Conservation (phyloP, 2,329 filamentous ascomycete genomes). For the Aspergillus aculeatus region DNA sequence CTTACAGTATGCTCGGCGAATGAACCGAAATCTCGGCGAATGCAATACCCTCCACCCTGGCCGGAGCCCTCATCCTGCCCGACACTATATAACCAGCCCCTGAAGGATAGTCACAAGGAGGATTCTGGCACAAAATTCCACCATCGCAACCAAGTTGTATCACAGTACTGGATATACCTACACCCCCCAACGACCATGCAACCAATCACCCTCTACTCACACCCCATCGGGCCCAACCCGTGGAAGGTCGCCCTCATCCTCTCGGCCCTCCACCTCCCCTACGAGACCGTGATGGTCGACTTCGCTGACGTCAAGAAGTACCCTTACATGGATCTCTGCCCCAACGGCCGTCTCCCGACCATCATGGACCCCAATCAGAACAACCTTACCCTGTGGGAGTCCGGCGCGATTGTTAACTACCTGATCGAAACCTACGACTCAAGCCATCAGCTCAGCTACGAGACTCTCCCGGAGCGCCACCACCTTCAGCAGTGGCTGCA, state of each 20-base stretch:
- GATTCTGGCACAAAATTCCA: too few species aligned
- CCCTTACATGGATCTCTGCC: conserved; percentile 20
- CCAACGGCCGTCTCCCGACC: conserved; percentile 31
- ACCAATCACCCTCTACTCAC: conserved; percentile 11
- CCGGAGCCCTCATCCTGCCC: neutral
- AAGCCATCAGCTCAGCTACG: conserved; percentile 34
- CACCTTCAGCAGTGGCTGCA: conserved; percentile 47
- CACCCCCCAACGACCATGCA: neutral
- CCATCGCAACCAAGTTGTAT: too few species aligned
- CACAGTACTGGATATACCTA: too few species aligned
- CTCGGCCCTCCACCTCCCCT: conserved; percentile 28
- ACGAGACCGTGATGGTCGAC: conserved; percentile 18
- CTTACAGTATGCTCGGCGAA: neutral
- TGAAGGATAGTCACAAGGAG: too few species aligned
- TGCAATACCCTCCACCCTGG: neutral
- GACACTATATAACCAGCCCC: neutral
- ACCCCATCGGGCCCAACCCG: conserved; percentile 19
- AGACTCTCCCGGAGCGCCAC: conserved; percentile 40
- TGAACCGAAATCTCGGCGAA: neutral
- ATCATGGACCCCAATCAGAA: conserved; percentile 32
- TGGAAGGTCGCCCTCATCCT: conserved; percentile 31
- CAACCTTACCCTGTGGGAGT: conserved; percentile 41
- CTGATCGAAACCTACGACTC: conserved; percentile 45
- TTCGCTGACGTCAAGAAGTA: conserved; percentile 26
- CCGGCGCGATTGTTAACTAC: conserved; percentile 45